Base-by-base conservation (phyloP, 768 basidiomycete genomes). In the Tylopilus sp. region DNA sequence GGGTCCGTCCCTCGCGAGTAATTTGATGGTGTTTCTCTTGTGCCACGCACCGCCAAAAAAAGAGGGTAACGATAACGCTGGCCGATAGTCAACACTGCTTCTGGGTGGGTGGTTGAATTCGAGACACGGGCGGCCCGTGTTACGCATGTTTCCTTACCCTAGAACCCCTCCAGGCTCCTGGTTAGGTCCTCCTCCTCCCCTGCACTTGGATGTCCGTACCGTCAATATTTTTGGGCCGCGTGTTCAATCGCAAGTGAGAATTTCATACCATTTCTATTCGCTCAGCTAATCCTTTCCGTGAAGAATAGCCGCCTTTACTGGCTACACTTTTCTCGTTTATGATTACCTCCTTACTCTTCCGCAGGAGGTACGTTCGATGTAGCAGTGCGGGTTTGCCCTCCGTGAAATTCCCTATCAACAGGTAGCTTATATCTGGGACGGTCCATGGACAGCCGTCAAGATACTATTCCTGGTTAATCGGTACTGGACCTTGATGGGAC, bases 321-420 rank as follows among this genome's bases (percentile, higher is more conserved):
- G 66, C 21, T 37, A 43, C 22, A 43, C 64, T 17, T 33, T 69
- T 3, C 64, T 68, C 6, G 34, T 60, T 8, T 67, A 67, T 19
- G 67, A 68, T 31, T 60, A 66, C 48, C 13, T 69, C 42, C 44
- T 68, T 1, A 71, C 69, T 17, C 7, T 68, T 36, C 26, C 50
- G 13, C 55, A 64, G 50, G 69, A 71, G 54, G 67, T 64, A 28
- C 12, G 61, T 59, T 10, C 44, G 12, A 13, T 24, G 5, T 17
- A 11, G 19, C 25, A 7, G 6, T 17, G 4, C 16, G 6, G 9
- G 19, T 14, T 1, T 26, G 22, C 21, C 16, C 37, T 12, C 17
- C n/a, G 48, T 3, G 17, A 43, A 33, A 50, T 19, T 9, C 24
- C 34, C 33, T 21, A 30, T 51, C 25, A 21, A 47, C 30, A 66